Evolutionary conservation across 2,329 filamentous ascomycete species (phyloP).

Genomic region (Cryphonectria parasitica): DNA sequence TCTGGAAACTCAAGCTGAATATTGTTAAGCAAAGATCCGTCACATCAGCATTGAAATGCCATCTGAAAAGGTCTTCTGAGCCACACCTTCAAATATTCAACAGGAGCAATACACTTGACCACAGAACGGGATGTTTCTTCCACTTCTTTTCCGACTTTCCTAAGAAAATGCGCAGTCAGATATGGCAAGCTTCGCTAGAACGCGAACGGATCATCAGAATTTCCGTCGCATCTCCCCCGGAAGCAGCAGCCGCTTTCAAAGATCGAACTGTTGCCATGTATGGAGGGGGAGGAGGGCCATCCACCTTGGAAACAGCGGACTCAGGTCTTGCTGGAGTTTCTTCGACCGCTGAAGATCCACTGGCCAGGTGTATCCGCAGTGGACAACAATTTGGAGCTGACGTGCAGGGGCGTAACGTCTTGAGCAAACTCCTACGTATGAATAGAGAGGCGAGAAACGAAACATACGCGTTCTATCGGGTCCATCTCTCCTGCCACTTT

Average conservation of each 20-base stretch:
- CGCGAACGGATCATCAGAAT: conserved; percentile 5
- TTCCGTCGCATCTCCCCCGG: not conserved
- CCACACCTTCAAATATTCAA: conserved; percentile 10
- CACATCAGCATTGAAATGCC: not conserved
- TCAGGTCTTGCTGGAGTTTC: not conserved
- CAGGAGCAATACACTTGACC: not conserved
- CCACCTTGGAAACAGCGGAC: not conserved
- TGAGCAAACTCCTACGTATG: not conserved
- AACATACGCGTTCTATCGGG: conserved; percentile 1
- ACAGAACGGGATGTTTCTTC: not conserved
- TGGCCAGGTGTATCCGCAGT: not conserved
- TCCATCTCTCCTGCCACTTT: not conserved
- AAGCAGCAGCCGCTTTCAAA: not conserved
- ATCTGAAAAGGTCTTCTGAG: not conserved
- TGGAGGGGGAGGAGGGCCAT: not conserved
- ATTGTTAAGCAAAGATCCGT: not conserved
- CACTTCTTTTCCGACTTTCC: conserved; percentile 4
- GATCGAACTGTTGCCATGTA: not conserved
- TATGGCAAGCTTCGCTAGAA: conserved; percentile 2
- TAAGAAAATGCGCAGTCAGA: conserved; percentile 3
- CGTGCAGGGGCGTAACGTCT: not conserved
- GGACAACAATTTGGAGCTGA: not conserved
- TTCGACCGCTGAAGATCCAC: not conserved
- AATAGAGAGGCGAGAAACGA: conserved; percentile 4
- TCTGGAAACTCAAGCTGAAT: not conserved